Evolutionary conservation across 331 rosid species (phyloP).

Genomic region (Arachis monticola): DNA sequence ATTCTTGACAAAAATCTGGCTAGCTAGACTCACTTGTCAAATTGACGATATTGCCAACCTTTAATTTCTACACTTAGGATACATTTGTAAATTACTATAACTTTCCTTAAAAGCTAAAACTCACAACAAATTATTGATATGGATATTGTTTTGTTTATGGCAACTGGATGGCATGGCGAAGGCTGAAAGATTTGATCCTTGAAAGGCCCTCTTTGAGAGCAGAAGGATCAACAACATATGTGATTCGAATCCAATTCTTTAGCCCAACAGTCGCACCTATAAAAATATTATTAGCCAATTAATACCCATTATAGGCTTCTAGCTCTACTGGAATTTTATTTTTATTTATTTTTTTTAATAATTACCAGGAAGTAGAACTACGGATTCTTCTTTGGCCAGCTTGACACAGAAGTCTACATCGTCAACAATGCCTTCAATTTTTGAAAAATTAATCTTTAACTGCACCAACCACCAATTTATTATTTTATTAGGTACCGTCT

Average conservation of each 20-base stretch:
- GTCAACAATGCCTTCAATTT: slow-evolving; percentile 71
- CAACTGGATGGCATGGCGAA: slow-evolving; percentile 51
- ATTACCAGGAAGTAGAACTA: slow-evolving; percentile 92
- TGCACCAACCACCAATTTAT: slow-evolving; percentile 38
- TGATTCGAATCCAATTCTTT: slow-evolving; percentile 72
- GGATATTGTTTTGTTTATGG: not conserved
- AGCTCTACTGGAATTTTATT: not conserved
- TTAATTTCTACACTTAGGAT: too few species aligned
- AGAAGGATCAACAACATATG: slow-evolving; percentile 49
- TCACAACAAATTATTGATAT: too few species aligned
- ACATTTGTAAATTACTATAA: too few species aligned
- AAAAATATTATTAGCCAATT: not conserved
- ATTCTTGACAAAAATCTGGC: too few species aligned
- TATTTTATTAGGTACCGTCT: not conserved
- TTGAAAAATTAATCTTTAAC: slow-evolving; percentile 72
- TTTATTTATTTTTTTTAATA: not conserved
- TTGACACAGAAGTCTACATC: slow-evolving; percentile 96
- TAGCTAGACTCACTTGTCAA: too few species aligned
- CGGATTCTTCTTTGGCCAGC: slow-evolving; percentile 92
- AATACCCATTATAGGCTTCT: not conserved
- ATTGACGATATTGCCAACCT: too few species aligned
- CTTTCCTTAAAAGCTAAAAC: too few species aligned
- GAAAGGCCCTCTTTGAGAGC: slow-evolving; percentile 55
- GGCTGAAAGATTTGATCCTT: slow-evolving; percentile 56
- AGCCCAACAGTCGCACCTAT: slow-evolving; percentile 64